A percentile compares a stretch with the other conserved stretches of the same genome.
These are phyloP conservation scores for Neolentinus lepideus DNA, from an alignment of 1,284 basidiomycete genomes.

Conservation along the genomic window DNA sequence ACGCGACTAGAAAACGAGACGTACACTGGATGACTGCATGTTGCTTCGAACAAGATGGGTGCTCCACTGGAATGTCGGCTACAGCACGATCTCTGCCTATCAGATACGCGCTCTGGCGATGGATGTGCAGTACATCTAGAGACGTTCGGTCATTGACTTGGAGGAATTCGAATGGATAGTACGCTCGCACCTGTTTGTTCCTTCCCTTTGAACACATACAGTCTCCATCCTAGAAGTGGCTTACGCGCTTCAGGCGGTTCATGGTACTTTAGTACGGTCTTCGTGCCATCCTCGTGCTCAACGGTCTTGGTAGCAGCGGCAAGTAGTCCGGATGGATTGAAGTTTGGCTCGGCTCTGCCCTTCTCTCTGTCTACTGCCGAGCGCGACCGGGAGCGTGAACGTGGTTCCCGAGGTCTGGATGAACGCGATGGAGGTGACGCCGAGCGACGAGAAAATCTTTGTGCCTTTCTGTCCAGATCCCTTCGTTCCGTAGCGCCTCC, in stretches of 20 bases:
- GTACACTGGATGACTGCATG: constrained; percentile 94
- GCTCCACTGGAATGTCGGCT: constrained; percentile 86
- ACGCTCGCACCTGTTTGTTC: constrained; percentile 76
- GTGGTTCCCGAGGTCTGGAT: neutral
- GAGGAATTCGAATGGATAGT: neutral
- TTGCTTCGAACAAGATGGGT: constrained; percentile 97
- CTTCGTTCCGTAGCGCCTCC: neutral
- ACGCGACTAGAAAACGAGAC: constrained; percentile 14
- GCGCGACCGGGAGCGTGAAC: neutral
- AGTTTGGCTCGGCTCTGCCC: constrained; percentile 81
- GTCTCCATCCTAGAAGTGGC: constrained; percentile 82
- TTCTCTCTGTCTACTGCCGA: constrained; percentile 12
- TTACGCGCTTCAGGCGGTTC: constrained; percentile 98
- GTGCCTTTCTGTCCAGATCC: neutral
- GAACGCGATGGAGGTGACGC: neutral
- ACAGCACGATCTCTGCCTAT: constrained; percentile 87
- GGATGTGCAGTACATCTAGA: constrained; percentile 83
- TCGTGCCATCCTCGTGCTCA: constrained; percentile 64
- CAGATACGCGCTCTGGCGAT: constrained; percentile 91
- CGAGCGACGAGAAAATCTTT: neutral
- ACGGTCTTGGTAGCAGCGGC: constrained; percentile 94
- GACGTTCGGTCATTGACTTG: neutral
- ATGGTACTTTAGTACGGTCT: constrained; percentile 94
- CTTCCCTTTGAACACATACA: constrained; percentile 95
- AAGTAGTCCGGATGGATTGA: constrained; percentile 81